Percentiles rank a stretch among this genome's conserved stretches.
phyloP scores from a whole-genome alignment of 2,329 filamentous ascomycete genomes.

The Metarhizium album region DNA sequence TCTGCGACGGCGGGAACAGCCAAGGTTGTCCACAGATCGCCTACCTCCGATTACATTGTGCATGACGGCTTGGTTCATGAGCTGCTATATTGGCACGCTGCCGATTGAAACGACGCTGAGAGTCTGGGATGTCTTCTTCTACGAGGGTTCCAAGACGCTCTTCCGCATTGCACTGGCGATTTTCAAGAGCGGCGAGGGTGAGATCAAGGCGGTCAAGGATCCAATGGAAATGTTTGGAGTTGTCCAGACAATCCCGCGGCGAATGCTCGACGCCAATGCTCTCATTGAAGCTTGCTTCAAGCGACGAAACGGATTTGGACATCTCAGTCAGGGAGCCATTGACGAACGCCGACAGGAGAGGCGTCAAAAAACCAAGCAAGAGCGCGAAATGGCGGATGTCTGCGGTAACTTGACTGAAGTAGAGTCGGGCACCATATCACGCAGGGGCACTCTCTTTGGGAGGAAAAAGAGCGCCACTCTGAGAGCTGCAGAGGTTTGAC shows the following conservation, averaged over 20 bases:
- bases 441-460: conserved; percentile 37
- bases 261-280: conserved; percentile 68
- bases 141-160: conserved; percentile 86
- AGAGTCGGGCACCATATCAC: conserved; percentile 17
- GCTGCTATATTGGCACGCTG: conserved; percentile 83
- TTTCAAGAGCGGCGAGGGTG: conserved; percentile 76
- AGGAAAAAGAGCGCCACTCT: conserved; percentile 23
- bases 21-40: conserved; percentile 35
- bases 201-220: conserved; percentile 70
- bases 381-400: conserved; percentile 18
- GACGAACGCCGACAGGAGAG: conserved; percentile 65
- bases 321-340: conserved; percentile 71
- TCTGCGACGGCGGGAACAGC: conserved; percentile 28
- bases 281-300: conserved; percentile 78
- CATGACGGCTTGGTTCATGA: conserved; percentile 97
- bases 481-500: conserved; percentile 9
- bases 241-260: conserved; percentile 76
- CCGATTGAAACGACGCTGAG: conserved; percentile 86
- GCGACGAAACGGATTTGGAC: conserved; percentile 67
- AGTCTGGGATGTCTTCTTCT: conserved; percentile 94
- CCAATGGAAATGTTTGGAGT: conserved; percentile 95
- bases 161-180: conserved; percentile 86
- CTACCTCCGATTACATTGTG: conserved; percentile 86
- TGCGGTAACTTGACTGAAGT: conserved; percentile 22
- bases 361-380: conserved; percentile 40